Base-by-base conservation (phyloP, 1,284 basidiomycete genomes). In the Ceratobasidium theobromae region DNA sequence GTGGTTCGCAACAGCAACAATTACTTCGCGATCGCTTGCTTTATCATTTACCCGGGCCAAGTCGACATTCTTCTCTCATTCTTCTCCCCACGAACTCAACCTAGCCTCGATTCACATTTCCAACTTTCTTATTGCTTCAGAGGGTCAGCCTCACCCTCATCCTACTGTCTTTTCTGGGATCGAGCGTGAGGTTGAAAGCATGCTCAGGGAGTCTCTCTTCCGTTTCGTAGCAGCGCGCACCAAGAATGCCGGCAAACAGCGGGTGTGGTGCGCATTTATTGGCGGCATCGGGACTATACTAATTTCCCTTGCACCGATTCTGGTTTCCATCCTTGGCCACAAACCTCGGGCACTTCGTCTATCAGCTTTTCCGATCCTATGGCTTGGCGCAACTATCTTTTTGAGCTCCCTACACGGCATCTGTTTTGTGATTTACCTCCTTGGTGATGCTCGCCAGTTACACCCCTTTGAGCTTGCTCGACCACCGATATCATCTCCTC, bases 11-110 rank as follows among this genome's bases (percentile, higher is more conserved):
- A 64, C 60, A 8, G 60, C 60, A 9, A 64, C 60, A 1, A 12
- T 38, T 16, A 38, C 33, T n/a, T 64, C 60, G 21, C 60, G 60
- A 18, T 64, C 60, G 45, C 60, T 69, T 16, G 65, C 65, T 0
- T 30, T 67, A n/a, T 65, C 43, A 0, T 69, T 66, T 35, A 60
- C 54, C 16, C 64, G 68, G 9, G 68, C 68, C 40, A 65, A 66
- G n/a, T 58, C 68, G n/a, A 69, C 68, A 5, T 69, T 69, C 55
- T 69, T 69, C 38, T 60, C 53, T 46, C 58, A 60, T n/a, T 62
- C 52, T 3, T 65, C 65, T 9, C 30, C 53, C n/a, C 66, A 64
- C 53, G 65, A 67, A 25, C 48, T 69, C 53, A 67, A 67, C 60
- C 48, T 69, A 14, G 33, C 68, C 6, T 51, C 52, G 18, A 49